Base-by-base conservation (phyloP, 805 yeast genomes). In the Ascoidea rubescens region DNA sequence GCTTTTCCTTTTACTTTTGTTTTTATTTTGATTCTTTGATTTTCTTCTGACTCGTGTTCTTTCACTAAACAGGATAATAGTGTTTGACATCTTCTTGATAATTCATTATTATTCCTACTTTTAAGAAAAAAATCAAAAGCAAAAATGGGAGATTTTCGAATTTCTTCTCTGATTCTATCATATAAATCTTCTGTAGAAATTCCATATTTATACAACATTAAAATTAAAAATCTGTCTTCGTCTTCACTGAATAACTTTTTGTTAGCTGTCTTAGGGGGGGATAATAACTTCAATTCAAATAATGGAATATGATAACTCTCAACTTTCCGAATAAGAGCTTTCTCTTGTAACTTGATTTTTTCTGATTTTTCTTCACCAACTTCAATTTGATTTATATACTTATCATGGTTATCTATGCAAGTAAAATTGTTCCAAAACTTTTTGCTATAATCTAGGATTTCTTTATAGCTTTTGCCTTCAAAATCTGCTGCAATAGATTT, bases 71-170 rank as follows among this genome's bases (percentile, higher is more conserved):
- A 79, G 1, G 82, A 78, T 51, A 93, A 69, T 58, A 93, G 71
- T 1, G 96, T 85, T 51, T 78, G 77, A 58, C 95, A 84, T 59
- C 99, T 74, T 67, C 98, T 77, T 5, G 84, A 75, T 45, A 93
- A 69, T 66, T 93, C 99, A 3, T 78, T 70, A 0, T 87, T 74
- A 5, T 85, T 80, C 59, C 96, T 75, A 52, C 89, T 81, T 58
- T 86, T 84, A 61, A 93, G 77, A 68, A 86, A 89, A 72, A 86
- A 89, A 66, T 93, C 96, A 62, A 87, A 84, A 58, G 88, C 78
- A 69, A 91, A 89, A 62, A 87, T 67, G 4, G 91, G 86, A 10
- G 86, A 80, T 46, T 76, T 77, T 53, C 87, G 72, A 46, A 91
- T 81, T 32, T 84, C 82, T 54, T 83, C 87, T 52, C 88, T 75